Conservation (phyloP, 352 stramenopile genomes). For the Phytopythium vexans region DNA sequence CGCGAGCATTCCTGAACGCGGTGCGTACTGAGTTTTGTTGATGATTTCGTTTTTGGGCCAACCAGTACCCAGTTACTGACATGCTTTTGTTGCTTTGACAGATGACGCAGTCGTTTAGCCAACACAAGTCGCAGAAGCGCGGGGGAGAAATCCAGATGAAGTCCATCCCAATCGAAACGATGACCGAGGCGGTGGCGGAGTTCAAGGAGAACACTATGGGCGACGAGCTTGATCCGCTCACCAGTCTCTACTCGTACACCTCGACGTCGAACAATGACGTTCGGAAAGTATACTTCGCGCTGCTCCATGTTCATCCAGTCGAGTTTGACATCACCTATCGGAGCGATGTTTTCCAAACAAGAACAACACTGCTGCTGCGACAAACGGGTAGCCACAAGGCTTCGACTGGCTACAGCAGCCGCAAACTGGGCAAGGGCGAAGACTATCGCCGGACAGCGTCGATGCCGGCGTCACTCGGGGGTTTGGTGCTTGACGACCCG, state of each 20-base stretch:
- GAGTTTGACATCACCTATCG: conserved; percentile 88
- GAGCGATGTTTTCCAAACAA: conserved; percentile 82
- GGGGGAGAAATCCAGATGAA: conserved; percentile 79
- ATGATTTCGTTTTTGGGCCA: neutral
- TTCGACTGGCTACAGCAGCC: neutral
- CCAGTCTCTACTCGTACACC: conserved; percentile 63
- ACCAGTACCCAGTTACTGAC: conserved; percentile 7
- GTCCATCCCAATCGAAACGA: conserved; percentile 78
- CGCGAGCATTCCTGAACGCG: conserved; percentile 69
- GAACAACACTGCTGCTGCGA: conserved; percentile 49
- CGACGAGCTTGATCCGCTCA: conserved; percentile 76
- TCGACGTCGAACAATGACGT: conserved; percentile 65
- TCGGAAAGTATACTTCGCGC: conserved; percentile 86
- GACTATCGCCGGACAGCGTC: conserved; percentile 37
- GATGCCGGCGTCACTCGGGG: conserved; percentile 17
- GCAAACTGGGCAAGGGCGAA: conserved; percentile 9
- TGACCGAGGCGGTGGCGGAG: conserved; percentile 68
- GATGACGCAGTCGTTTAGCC: conserved; percentile 66
- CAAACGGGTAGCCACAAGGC: conserved; percentile 50
- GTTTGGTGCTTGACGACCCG: conserved; percentile 16
- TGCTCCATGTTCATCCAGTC: conserved; percentile 86
- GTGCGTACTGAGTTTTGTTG: conserved; percentile 20
- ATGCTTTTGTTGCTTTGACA: conserved; percentile 12
- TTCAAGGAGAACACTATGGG: conserved; percentile 77
- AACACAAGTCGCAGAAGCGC: conserved; percentile 64